Base-by-base conservation (phyloP, 495 filamentous ascomycete species). In the Xylaria sp. region DNA sequence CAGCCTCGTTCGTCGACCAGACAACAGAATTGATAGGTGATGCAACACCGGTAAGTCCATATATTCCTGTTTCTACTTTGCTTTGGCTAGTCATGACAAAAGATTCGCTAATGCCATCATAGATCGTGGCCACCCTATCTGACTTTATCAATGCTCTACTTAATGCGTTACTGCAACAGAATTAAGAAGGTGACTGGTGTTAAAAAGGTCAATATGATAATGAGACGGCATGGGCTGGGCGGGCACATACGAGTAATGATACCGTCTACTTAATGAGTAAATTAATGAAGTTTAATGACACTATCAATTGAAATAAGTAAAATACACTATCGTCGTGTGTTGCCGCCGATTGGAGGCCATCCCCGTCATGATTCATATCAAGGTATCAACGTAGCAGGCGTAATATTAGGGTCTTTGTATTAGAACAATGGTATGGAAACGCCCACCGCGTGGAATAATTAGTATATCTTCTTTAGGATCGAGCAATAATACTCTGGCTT, bases 1-100 rank as follows among this genome's bases (percentile, higher is more conserved):
- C 80, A 3, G 53, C 77, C 31, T 62, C 72, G 7, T 85, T 85
- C 43, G 77, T 86, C 68, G 70, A 82, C 48, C 82, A 88, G 57
- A 88, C 85, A 37, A 81, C 80, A 1, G 82, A 82, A 33, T 68
- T 88, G 62, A 84, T 87, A 73, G 84, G 83, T 58, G 85, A 86
- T 73, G 83, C 81, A 66, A 84, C 84, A 61, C 82, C 85, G 74
- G 85, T 87, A 81, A 78, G 83, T 73, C 63, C 21, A 17, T 26
- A 48, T 55, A n/a, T 44, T 70, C 15, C 1, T 48, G 9, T 43
- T 35, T 15, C 35, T 24, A 1, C 35, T 43, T 19, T 7, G 41
- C 26, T 17, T 37, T 35, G 43, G 3, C 12, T 63, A 29, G 26
- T 53, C 14, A 46, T 24, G 0, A 21, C 14, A 43, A 29, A 40